Percentiles rank a stretch among this genome's conserved stretches.
Evolutionary conservation across 2,329 filamentous ascomycete genomes (phyloP).

Genomic region (Thielaviopsis cerberus): DNA sequence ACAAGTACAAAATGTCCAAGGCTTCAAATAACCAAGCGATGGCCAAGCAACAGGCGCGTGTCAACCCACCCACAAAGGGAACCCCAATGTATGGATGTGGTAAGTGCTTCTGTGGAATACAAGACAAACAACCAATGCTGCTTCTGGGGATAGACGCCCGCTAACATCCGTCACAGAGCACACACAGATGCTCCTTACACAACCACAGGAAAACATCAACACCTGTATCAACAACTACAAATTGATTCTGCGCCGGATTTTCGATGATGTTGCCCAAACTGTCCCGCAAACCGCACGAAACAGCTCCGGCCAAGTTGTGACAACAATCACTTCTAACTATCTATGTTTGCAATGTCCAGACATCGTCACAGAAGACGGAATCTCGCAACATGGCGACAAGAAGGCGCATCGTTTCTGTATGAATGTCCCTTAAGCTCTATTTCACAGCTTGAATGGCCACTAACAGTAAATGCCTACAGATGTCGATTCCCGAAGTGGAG

Average conservation of each 20-base stretch:
- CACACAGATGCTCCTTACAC: conserved; percentile 46
- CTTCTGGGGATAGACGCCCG: conserved; percentile 2
- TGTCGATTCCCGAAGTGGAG: conserved; percentile 58
- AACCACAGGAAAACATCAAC: conserved; percentile 44
- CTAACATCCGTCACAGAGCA: conserved; percentile 39
- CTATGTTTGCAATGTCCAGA: conserved; percentile 56
- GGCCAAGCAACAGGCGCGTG: conserved; percentile 12
- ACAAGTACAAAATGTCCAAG: conserved; percentile 1
- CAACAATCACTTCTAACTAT: conserved; percentile 48
- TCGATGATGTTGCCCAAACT: conserved; percentile 41
- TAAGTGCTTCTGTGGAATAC: conserved; percentile 22
- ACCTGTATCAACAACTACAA: conserved; percentile 55
- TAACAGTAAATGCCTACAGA: conserved; percentile 29
- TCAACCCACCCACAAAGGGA: conserved; percentile 40
- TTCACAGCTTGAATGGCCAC: conserved; percentile 2
- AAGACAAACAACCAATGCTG: background rate
- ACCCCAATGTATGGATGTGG: conserved; percentile 46
- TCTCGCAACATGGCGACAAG: conserved; percentile 46
- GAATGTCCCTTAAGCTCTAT: conserved; percentile 14
- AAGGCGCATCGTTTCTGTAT: conserved; percentile 59
- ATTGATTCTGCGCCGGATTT: conserved; percentile 49
- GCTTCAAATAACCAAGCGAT: conserved; percentile 6
- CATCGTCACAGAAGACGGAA: conserved; percentile 47
- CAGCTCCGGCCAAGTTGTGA: conserved; percentile 36
- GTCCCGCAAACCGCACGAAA: conserved; percentile 47